Evolutionary conservation across 768 basidiomycete genomes (phyloP).

Genomic region (Xerocomus spinulosus): DNA sequence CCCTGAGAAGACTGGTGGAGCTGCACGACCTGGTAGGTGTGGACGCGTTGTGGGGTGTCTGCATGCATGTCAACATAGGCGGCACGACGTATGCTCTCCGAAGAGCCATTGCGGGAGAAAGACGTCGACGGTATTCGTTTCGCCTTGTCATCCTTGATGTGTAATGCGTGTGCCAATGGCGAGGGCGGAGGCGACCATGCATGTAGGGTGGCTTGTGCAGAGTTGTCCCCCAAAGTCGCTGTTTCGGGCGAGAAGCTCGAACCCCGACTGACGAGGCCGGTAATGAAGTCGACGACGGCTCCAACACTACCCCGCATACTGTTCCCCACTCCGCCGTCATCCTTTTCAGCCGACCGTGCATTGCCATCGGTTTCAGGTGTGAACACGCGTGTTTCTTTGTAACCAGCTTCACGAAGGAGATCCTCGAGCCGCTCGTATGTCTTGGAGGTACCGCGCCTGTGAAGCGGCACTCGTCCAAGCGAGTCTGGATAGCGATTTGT

Average conservation of each 20-base stretch:
- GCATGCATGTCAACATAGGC: slow-evolving; percentile 9
- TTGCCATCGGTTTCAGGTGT: slow-evolving; percentile 74
- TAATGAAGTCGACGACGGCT: slow-evolving; percentile 61
- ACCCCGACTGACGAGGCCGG: slow-evolving; percentile 48
- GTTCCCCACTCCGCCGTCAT: slow-evolving; percentile 28
- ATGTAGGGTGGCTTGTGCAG: slow-evolving; percentile 2
- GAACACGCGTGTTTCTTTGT: slow-evolving; percentile 87
- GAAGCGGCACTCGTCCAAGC: slow-evolving; percentile 67
- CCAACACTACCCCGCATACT: slow-evolving; percentile 42
- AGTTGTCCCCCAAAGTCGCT: slow-evolving; percentile 6
- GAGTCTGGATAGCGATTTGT: slow-evolving; percentile 51
- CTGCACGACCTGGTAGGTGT: slow-evolving; percentile 10
- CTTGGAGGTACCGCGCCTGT: slow-evolving; percentile 72
- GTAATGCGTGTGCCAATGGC: slow-evolving; percentile 15
- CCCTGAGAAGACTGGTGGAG: slow-evolving; percentile 23
- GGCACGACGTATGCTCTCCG: slow-evolving; percentile 18
- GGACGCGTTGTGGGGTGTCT: slow-evolving; percentile 8
- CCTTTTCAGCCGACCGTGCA: slow-evolving; percentile 27
- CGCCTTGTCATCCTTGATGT: slow-evolving; percentile 7
- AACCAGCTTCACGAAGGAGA: slow-evolving; percentile 80
- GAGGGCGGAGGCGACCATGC: slow-evolving; percentile 26
- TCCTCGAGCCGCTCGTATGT: slow-evolving; percentile 85
- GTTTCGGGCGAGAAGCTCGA: slow-evolving; percentile 19
- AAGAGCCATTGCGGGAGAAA: slow-evolving; percentile 17
- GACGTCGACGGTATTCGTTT: slow-evolving; percentile 12